Evolutionary conservation across 106 monocot genomes (phyloP).

Genomic region (Phalaenopsis equestris): DNA sequence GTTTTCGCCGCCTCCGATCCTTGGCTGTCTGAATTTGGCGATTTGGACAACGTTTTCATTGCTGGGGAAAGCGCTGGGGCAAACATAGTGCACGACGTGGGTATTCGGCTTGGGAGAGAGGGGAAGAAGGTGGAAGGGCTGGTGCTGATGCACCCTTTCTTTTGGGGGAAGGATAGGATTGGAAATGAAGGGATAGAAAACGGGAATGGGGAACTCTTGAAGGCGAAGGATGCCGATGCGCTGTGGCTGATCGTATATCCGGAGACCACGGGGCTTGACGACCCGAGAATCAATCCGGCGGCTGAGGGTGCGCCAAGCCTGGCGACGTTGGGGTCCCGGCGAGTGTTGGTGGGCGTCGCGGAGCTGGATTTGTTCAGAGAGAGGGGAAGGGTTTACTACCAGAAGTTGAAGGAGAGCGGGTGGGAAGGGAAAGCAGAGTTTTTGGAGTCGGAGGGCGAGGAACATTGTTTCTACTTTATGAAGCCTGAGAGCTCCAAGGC

Average conservation of each 20-base stretch:
- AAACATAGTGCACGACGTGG: slow-evolving; percentile 23
- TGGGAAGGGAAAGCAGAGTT: slow-evolving; percentile 10
- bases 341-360: slow-evolving; percentile 9
- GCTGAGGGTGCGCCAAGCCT: slow-evolving; percentile 7
- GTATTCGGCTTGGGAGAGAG: slow-evolving; percentile 1
- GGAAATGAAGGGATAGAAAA: background rate
- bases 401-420: slow-evolving; percentile 11
- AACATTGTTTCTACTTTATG: slow-evolving; percentile 6
- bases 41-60: slow-evolving; percentile 30
- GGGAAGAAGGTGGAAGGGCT: slow-evolving; percentile 5
- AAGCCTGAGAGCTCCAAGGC: slow-evolving; percentile 2
- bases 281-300: slow-evolving; percentile 6
- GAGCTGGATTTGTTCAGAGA: slow-evolving; percentile 15
- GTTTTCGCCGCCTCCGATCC: background rate
- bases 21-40: slow-evolving; percentile 34
- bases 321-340: background rate
- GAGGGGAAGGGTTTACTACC: slow-evolving; percentile 14
- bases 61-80: slow-evolving; percentile 47
- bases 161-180: slow-evolving; percentile 11
- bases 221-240: background rate
- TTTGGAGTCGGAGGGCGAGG: background rate
- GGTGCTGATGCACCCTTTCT: slow-evolving; percentile 17
- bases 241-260: slow-evolving; percentile 7
- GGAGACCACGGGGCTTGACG: background rate
- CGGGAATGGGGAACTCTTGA: background rate